A percentile compares a stretch with the other conserved stretches of the same genome.
Evolutionary conservation across 2,329 filamentous ascomycete species (phyloP).

Genomic region (Aureobasidium subglaciale): DNA sequence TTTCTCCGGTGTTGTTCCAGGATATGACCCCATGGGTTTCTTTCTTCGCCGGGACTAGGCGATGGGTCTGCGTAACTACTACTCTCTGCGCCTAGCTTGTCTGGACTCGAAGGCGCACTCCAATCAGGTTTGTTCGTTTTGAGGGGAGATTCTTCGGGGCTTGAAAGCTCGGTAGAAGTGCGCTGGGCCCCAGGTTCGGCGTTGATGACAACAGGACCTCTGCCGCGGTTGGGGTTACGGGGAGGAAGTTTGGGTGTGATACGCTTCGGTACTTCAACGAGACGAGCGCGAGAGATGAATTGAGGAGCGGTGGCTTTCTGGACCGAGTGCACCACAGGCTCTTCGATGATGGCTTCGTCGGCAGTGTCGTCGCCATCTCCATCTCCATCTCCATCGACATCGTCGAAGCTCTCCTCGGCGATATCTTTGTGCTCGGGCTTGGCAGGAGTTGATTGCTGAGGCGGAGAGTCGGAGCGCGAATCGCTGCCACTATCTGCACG

Average conservation of each 20-base stretch:
- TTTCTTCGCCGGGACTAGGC: conserved; percentile 15
- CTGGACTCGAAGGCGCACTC: not conserved
- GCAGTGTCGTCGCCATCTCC: conserved; percentile 44
- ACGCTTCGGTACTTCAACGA: conserved; percentile 81
- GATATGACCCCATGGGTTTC: conserved; percentile 22
- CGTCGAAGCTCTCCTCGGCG: conserved; percentile 30
- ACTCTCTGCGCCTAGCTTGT: not conserved
- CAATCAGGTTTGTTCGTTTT: conserved; percentile 7
- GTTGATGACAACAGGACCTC: conserved; percentile 29
- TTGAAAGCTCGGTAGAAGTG: not conserved
- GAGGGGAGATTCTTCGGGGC: conserved; percentile 1
- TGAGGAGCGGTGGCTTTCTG: conserved; percentile 42
- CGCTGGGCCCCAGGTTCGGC: conserved; percentile 18
- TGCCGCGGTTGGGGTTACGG: conserved; percentile 57
- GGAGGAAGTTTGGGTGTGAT: conserved; percentile 69
- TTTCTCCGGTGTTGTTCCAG: conserved; percentile 20
- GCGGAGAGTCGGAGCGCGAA: conserved; percentile 9
- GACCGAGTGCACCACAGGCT: conserved; percentile 63
- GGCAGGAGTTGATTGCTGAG: not conserved
- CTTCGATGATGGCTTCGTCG: conserved; percentile 48
- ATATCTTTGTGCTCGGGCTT: conserved; percentile 23
- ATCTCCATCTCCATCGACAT: conserved; percentile 39
- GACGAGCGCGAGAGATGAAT: conserved; percentile 58
- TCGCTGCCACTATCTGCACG: not conserved
- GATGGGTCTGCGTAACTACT: not conserved